Evolutionary conservation across 1,284 basidiomycete genomes (phyloP).

Genomic region (Tetrapyrgos nigripes): DNA sequence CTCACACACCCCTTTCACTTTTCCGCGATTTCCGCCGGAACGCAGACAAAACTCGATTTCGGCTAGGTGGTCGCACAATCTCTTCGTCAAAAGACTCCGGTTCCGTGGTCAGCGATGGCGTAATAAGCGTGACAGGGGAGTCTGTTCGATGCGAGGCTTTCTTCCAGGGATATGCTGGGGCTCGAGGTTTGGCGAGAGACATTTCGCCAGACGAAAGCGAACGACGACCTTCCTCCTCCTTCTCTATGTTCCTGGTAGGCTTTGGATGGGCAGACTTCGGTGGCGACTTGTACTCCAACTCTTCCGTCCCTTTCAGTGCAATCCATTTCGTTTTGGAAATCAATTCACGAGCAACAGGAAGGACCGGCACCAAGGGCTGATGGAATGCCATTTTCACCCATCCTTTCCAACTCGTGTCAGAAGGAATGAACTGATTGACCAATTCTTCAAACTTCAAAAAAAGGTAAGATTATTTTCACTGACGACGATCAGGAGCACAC

Average conservation of each 20-base stretch:
- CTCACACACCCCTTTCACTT: conserved; percentile 10
- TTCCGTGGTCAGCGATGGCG: conserved; percentile 4
- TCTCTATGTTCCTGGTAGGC: not conserved
- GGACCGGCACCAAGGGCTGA: conserved; percentile 73
- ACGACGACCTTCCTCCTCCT: not conserved
- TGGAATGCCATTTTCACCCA: conserved; percentile 86
- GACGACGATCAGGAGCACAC: conserved; percentile 30
- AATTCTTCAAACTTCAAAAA: conserved; percentile 76
- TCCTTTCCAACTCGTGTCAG: conserved; percentile 76
- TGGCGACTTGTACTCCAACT: conserved; percentile 34
- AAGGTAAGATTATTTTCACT: conserved; percentile 10
- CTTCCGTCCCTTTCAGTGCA: conserved; percentile 48
- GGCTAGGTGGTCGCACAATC: conserved; percentile 18
- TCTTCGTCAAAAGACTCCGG: conserved; percentile 9
- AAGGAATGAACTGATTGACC: conserved; percentile 81
- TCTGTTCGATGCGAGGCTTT: conserved; percentile 12
- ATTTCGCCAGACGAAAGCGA: conserved; percentile 1
- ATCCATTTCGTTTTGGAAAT: conserved; percentile 79
- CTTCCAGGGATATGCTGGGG: conserved; percentile 7
- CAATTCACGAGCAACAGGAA: conserved; percentile 77
- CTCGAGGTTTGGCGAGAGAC: not conserved
- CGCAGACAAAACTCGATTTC: conserved; percentile 46
- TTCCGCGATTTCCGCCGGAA: conserved; percentile 40
- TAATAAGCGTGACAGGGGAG: not conserved
- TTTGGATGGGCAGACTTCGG: conserved; percentile 28